A percentile compares a stretch with the other conserved stretches of the same genome.
phyloP scores from a whole-genome alignment of 2,329 filamentous ascomycete genomes.

The Trichoderma guizhouense region DNA sequence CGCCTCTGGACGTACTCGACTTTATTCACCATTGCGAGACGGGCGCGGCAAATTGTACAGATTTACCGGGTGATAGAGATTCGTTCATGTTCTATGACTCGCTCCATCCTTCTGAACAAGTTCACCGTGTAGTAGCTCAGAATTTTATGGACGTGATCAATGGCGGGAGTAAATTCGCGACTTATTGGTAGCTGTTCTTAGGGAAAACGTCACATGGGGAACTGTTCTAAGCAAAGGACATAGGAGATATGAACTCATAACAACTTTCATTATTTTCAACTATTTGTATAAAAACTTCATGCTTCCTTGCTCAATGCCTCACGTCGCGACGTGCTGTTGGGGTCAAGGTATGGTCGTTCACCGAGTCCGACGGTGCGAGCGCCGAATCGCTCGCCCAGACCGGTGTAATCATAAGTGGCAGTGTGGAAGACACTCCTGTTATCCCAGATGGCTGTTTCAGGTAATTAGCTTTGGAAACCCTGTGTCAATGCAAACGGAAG shows the following conservation, averaged over 20 bases:
- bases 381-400: conserved; percentile 46
- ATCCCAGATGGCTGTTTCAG: conserved; percentile 51
- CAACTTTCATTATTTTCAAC: background rate
- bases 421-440: conserved; percentile 55
- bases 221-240: too few species aligned
- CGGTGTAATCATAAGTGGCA: conserved; percentile 51
- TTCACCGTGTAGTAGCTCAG: background rate
- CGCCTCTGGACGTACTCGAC: background rate
- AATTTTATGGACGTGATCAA: background rate
- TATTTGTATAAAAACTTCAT: background rate
- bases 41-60: background rate
- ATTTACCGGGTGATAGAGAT: background rate
- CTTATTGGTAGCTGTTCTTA: background rate
- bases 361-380: conserved; percentile 51
- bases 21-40: background rate
- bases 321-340: conserved; percentile 32
- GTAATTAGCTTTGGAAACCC: background rate
- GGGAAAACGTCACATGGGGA: too few species aligned
- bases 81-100: background rate
- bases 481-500: background rate
- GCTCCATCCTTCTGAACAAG: background rate
- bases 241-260: too few species aligned
- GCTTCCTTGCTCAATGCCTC: conserved; percentile 13
- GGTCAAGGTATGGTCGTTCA: conserved; percentile 53
- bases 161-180: background rate